phyloP scores from a whole-genome alignment of 176 grass and related monocot species.

The Eragrostis curvula region DNA sequence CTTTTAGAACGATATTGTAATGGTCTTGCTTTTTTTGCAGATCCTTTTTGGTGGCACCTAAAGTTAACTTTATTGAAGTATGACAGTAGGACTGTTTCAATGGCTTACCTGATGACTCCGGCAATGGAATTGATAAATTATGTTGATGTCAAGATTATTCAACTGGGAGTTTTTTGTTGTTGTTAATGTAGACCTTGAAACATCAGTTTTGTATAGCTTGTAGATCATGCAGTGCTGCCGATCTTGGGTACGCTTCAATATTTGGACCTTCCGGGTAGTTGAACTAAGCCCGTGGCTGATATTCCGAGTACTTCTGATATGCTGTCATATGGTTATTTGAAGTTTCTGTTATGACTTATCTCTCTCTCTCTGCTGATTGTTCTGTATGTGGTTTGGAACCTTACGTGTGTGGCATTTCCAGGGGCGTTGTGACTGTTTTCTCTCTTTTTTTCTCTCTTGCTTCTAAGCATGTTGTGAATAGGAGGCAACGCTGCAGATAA shows the following conservation, averaged over 20 bases:
- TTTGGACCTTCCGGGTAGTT: neutral
- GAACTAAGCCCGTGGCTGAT: neutral
- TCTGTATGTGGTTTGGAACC: no score
- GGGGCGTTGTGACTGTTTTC: neutral
- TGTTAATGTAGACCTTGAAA: slow-evolving; percentile 23
- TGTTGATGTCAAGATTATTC: neutral
- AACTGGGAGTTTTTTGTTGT: neutral
- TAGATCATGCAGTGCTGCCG: slow-evolving; percentile 15
- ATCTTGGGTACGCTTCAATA: neutral
- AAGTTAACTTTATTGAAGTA: slow-evolving; percentile 8
- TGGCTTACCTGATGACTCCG: slow-evolving; percentile 6
- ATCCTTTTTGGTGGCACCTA: slow-evolving; percentile 32
- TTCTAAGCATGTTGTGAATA: neutral
- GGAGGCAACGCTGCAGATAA: neutral
- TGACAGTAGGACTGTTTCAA: slow-evolving; percentile 20
- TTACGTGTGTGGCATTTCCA: no score
- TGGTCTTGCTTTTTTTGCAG: slow-evolving; percentile 22
- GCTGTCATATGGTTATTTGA: neutral
- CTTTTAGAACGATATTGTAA: neutral
- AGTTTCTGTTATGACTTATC: no score
- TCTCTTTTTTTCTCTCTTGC: neutral
- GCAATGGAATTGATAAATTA: slow-evolving; percentile 10
- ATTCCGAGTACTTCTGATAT: neutral
- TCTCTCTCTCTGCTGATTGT: no score
- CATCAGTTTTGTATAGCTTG: slow-evolving; percentile 36